Evolutionary conservation across 1,284 basidiomycete species (phyloP).

Genomic region (Apiotrichum gracile): DNA sequence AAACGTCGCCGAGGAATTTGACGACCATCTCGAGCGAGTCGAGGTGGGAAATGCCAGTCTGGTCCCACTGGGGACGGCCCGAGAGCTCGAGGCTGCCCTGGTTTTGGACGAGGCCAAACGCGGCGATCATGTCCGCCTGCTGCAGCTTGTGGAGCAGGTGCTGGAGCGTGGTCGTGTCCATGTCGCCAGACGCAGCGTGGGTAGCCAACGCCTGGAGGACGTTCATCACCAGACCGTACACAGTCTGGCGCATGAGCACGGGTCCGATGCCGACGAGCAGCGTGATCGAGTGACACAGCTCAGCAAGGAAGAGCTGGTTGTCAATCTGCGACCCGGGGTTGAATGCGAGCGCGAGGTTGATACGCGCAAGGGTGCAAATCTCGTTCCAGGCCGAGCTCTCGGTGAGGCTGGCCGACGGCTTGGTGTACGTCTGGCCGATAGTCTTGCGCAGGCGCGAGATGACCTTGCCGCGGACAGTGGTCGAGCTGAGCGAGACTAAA

Average conservation of each 20-base stretch:
- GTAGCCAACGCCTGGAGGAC: slow-evolving; percentile 62
- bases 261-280: slow-evolving; percentile 69
- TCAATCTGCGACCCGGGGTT: slow-evolving; percentile 59
- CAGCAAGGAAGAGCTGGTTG: slow-evolving; percentile 72
- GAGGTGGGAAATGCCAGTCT: slow-evolving; percentile 58
- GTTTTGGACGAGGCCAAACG: slow-evolving; percentile 62
- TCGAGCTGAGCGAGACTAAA: slow-evolving; percentile 66
- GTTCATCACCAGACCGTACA: slow-evolving; percentile 74
- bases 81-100: slow-evolving; percentile 21
- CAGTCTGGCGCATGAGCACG: slow-evolving; percentile 65
- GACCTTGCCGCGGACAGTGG: slow-evolving; percentile 69
- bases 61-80: slow-evolving; percentile 36
- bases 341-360: slow-evolving; percentile 65
- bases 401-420: slow-evolving; percentile 57
- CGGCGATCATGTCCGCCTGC: slow-evolving; percentile 55
- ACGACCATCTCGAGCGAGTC: slow-evolving; percentile 64
- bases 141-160: slow-evolving; percentile 60
- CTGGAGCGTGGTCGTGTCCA: slow-evolving; percentile 32
- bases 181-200: slow-evolving; percentile 24
- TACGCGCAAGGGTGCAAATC: slow-evolving; percentile 68
- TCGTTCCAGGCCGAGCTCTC: slow-evolving; percentile 77
- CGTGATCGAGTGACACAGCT: slow-evolving; percentile 70
- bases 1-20: slow-evolving; percentile 58
- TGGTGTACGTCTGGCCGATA: slow-evolving; percentile 64
- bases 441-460: slow-evolving; percentile 73